Percentiles rank a stretch among this genome's conserved stretches.
phyloP scores from a whole-genome alignment of 106 monocot genomes.

The Xerophyta viscosa region DNA sequence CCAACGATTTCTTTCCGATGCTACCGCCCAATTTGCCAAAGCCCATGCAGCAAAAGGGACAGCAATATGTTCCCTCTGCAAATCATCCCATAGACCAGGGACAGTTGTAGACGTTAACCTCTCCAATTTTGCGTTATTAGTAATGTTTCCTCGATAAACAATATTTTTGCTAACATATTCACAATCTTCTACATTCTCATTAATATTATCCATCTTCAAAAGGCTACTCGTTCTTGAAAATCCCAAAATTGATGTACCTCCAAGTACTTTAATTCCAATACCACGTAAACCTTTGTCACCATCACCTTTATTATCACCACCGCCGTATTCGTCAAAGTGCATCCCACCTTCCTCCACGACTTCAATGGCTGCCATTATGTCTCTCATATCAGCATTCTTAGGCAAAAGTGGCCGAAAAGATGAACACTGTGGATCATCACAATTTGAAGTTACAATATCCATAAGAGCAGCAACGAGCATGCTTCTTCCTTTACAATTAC shows the following conservation, averaged over 20 bases:
- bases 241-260: constrained; percentile 77
- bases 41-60: constrained; percentile 99
- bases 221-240: constrained; percentile 31
- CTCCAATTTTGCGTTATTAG: constrained; percentile 15
- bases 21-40: constrained; percentile 91
- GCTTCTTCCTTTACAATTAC: constrained; percentile 68
- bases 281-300: constrained; percentile 70
- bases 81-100: constrained; percentile 97
- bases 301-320: constrained; percentile 37
- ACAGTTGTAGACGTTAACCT: constrained; percentile 25
- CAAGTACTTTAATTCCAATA: constrained; percentile 90
- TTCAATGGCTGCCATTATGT: constrained; percentile 79
- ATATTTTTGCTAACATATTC: constrained; percentile 3
- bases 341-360: constrained; percentile 84
- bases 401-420: constrained; percentile 55
- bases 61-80: constrained; percentile 93
- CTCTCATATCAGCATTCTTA: constrained; percentile 67
- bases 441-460: constrained; percentile 88
- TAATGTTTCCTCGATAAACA: constrained; percentile 16
- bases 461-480: constrained; percentile 98
- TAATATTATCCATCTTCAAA: constrained; percentile 13
- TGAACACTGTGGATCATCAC: constrained; percentile 54
- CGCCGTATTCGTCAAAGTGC: constrained; percentile 53
- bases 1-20: constrained; percentile 72
- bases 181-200: constrained; percentile 7